Evolutionary conservation across 1,139 yeast species (phyloP).

Genomic region (Magnusiomyces sp.): DNA sequence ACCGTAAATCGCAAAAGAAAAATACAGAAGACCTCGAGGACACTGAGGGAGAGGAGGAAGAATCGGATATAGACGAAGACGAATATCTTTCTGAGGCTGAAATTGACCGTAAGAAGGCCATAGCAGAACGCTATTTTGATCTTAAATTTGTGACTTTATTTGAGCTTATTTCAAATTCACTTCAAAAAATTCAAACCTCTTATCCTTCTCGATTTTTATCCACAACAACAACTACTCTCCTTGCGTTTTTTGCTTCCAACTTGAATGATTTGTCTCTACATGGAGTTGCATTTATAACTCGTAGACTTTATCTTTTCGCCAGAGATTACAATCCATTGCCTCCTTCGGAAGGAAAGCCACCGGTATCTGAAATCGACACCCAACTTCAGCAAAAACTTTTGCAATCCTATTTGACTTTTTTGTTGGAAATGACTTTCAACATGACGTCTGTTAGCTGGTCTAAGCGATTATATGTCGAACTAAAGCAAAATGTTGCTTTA

Average conservation of each 20-base stretch:
- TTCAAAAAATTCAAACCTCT: constrained; percentile 49
- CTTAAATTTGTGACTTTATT: constrained; percentile 54
- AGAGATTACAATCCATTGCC: constrained; percentile 50
- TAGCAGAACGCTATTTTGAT: constrained; percentile 37
- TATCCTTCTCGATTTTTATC: constrained; percentile 73
- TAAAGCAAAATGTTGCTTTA: constrained; percentile 22
- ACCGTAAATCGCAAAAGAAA: not conserved
- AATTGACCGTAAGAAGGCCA: constrained; percentile 9
- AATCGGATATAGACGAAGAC: constrained; percentile 6
- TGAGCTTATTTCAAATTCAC: constrained; percentile 49
- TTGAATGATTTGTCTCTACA: constrained; percentile 28
- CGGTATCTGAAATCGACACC: constrained; percentile 30
- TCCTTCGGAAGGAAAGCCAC: constrained; percentile 29
- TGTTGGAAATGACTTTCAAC: constrained; percentile 37
- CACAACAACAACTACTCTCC: constrained; percentile 50
- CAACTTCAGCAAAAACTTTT: constrained; percentile 36
- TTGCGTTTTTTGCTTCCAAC: constrained; percentile 43
- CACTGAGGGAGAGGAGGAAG: constrained; percentile 17
- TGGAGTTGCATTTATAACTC: constrained; percentile 40
- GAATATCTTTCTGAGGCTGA: constrained; percentile 9
- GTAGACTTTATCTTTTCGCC: constrained; percentile 55
- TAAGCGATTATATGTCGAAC: constrained; percentile 27
- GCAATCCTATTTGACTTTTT: constrained; percentile 39
- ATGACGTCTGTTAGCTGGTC: constrained; percentile 28
- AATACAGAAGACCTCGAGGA: constrained; percentile 18